Evolutionary conservation across 129 eudicot genomes (phyloP), one percentile per base, ranked within the genome.

Genomic region (Cynara cardunculus): DNA sequence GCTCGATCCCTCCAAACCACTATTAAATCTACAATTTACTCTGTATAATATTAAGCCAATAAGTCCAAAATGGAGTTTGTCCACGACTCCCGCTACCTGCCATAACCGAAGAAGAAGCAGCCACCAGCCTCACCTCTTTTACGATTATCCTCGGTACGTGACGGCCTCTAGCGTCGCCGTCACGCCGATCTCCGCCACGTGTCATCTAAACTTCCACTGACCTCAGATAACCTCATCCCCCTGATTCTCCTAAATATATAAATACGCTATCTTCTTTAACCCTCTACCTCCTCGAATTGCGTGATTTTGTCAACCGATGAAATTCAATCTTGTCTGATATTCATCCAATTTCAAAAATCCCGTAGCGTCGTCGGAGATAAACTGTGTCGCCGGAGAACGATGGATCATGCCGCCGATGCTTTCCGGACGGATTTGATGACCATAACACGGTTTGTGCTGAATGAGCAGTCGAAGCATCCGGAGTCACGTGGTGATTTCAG

Each of bases 401-500:
- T 94, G 99, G 99, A 94, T 88, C 96, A 92, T 62, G 90, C 86
- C 5, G 97, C 97, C 12, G 99, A 94, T 83, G 93, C 99, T 0
- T 75, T 81, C 64, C 88, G 94, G 70, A 94, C 99, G 37, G 99
- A 94, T 82, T 90, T 94, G 96, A 94, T 94, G 97, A 94, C 99
- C 14, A 90, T 94, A 30, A 94, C 99, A 0, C 82, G 97, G 22
- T 87, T 86, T 53, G 99, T 95, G 83, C 73, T 95, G 84, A 95
- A 95, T 64, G 99, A 95, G 85, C 97, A 93, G 71, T 83, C 94
- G 0, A 95, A 95, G 78, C 65, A 89, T 77, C 97, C 97, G 2
- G 99, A 90, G n/a, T 90, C 99, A 7, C 97, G 99, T 9, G 99
- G 99, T 6, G 99, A 95, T 84, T 95, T 95, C 83, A 79, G 93